Evolutionary conservation across 352 stramenopile species (phyloP).

Genomic region (Phytophthora niederhauseri): DNA sequence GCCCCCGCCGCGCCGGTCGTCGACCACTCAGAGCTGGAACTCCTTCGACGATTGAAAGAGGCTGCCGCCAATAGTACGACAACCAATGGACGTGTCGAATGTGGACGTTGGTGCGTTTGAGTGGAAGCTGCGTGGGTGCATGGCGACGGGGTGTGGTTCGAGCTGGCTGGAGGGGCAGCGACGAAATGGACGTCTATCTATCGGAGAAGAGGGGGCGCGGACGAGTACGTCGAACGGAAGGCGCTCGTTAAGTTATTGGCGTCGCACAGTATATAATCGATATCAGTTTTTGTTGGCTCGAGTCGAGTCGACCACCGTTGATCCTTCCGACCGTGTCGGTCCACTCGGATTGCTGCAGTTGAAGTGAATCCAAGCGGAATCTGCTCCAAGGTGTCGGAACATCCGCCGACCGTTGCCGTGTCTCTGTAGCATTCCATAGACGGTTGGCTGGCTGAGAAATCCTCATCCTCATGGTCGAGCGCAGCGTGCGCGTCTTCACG

Average conservation of each 20-base stretch:
- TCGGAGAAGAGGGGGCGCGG: conserved; percentile 24
- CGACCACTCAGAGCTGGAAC: conserved; percentile 33
- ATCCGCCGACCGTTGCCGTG: conserved; percentile 1
- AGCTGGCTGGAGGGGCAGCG: conserved; percentile 16
- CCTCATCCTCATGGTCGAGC: conserved; percentile 16
- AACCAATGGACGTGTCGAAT: conserved; percentile 17
- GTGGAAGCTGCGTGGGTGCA: conserved; percentile 23
- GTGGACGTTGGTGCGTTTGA: conserved; percentile 32
- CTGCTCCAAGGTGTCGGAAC: conserved; percentile 12
- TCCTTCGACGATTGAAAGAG: conserved; percentile 35
- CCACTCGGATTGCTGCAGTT: conserved; percentile 2
- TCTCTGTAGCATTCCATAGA: conserved; percentile 24
- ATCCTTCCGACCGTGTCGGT: not conserved
- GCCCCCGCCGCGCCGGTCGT: conserved; percentile 14
- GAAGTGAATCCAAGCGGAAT: conserved; percentile 9
- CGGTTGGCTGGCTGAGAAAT: conserved; percentile 27
- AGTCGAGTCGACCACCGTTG: not conserved
- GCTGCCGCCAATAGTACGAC: not conserved
- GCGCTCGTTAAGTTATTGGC: conserved; percentile 60
- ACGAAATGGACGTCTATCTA: conserved; percentile 20
- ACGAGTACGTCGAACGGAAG: conserved; percentile 38
- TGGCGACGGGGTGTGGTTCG: conserved; percentile 18
- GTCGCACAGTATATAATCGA: conserved; percentile 32
- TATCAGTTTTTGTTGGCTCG: conserved; percentile 1
- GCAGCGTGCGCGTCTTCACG: conserved; percentile 59